A percentile compares a stretch with the other conserved stretches of the same genome.
These are phyloP conservation scores for Suhomyces canberraensis DNA, from an alignment of 805 yeast genomes.

Conservation along the genomic window DNA sequence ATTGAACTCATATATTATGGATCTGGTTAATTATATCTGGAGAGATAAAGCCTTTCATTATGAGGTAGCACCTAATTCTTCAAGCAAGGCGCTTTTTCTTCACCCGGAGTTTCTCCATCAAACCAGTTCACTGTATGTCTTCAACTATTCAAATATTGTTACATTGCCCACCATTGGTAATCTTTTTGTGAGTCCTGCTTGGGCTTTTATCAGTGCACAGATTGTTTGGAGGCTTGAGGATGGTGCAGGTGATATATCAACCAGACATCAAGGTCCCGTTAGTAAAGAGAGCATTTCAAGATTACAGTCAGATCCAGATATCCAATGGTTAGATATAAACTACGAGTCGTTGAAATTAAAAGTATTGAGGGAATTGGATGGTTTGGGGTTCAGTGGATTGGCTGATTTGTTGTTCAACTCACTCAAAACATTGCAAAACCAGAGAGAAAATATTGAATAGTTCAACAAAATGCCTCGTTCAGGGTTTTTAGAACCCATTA, in stretches of 20 bases:
- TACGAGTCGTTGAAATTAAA: slow-evolving; percentile 47
- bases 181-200: slow-evolving; percentile 51
- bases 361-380: slow-evolving; percentile 41
- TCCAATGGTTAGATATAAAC: slow-evolving; percentile 35
- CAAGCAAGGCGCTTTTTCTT: slow-evolving; percentile 39
- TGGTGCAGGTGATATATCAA: slow-evolving; percentile 21
- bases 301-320: slow-evolving; percentile 25
- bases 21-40: slow-evolving; percentile 55
- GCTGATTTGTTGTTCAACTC: slow-evolving; percentile 51
- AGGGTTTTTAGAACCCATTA: too few relatives aligned
- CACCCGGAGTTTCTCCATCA: slow-evolving; percentile 30
- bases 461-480: too few relatives aligned
- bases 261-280: slow-evolving; percentile 52
- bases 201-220: slow-evolving; percentile 42
- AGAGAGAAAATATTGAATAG: too few relatives aligned
- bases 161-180: slow-evolving; percentile 33
- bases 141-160: slow-evolving; percentile 30
- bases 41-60: slow-evolving; percentile 48
- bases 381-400: slow-evolving; percentile 46
- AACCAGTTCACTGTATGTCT: slow-evolving; percentile 27
- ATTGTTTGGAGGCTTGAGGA: slow-evolving; percentile 49
- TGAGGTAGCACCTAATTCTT: slow-evolving; percentile 21
- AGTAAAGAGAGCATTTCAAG: slow-evolving; percentile 39
- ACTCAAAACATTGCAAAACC: slow-evolving; percentile 45
- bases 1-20: slow-evolving; percentile 53